Evolutionary conservation across 129 eudicot species (phyloP), one percentile per base, ranked within the genome.

Genomic region (Mikania micrantha): DNA sequence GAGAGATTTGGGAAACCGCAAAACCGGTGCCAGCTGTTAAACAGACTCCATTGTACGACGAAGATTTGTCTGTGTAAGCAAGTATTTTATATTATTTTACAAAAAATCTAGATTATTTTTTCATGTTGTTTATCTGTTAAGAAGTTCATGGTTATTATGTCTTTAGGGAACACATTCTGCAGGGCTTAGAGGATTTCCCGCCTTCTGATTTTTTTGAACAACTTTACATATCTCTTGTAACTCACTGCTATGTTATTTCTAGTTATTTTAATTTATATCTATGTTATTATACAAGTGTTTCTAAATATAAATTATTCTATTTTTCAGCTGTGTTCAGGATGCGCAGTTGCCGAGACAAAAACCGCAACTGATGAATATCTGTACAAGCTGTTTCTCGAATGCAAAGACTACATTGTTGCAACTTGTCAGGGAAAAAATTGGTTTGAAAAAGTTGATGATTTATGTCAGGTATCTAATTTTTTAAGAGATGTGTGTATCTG

Each of bases 41-140:
- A 81, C 99, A 94, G 73, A 49, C 97, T 32, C 99, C 99, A 2
- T 81, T 94, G 25, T 94, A 82, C 56, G 97, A 94, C 66, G 99
- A 94, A 76, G 99, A 94, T 78, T 78, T 94, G 71, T 90, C 93
- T 40, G 99, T 94, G 99, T 94, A 89, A 82, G 99, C 78, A 5
- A 68, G 28, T 68, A 7, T 52, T 57, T 40, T 32, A 29, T 10
- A 22, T 22, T 27, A 13, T 12, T 17, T 25, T 10, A 44, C 44
- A n/a, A 49, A 56, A 5, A 28, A 27, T 59, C 71, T 64, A 12
- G 17, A 4, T 63, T 39, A 11, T 29, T 13, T 44, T 28, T 20
- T 27, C 3, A 20, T 27, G 25, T 24, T 11, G 13, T 24, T 27
- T 1, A 38, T 69, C 16, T 71, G 53, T 76, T 42, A 71, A 48